Evolutionary conservation across 106 monocot species (phyloP).

Genomic region (Dioscorea zingiberensis): DNA sequence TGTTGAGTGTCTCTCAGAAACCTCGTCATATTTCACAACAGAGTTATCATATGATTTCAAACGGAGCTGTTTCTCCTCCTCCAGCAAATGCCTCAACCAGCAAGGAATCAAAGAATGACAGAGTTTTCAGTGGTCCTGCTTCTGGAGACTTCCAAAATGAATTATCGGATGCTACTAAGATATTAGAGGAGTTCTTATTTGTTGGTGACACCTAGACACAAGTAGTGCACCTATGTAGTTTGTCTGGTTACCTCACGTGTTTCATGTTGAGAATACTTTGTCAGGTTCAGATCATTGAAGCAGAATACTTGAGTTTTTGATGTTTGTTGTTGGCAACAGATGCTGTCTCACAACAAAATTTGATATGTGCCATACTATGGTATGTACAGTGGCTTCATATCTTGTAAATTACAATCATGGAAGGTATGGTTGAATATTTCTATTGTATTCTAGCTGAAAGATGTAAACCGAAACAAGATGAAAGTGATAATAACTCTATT

Average conservation of each 20-base stretch:
- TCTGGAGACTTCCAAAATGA: conserved; percentile 8
- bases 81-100: neutral
- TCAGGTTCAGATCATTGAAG: no score
- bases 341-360: neutral
- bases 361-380: neutral
- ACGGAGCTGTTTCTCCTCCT: neutral
- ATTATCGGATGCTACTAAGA: conserved; percentile 55
- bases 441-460: no score
- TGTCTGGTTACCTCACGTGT: neutral
- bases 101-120: conserved; percentile 8
- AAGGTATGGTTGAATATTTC: no score
- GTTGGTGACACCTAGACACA: conserved; percentile 22
- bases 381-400: neutral
- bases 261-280: no score
- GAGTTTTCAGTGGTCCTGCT: conserved; percentile 5
- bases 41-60: neutral
- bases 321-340: no score
- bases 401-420: no score
- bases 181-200: conserved; percentile 85
- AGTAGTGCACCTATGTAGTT: neutral
- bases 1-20: neutral
- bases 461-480: no score
- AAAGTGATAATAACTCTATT: no score
- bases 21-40: neutral
- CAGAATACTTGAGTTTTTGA: no score